Conservation (phyloP, 2,329 filamentous ascomycete genomes). For the Claviceps spartinae region DNA sequence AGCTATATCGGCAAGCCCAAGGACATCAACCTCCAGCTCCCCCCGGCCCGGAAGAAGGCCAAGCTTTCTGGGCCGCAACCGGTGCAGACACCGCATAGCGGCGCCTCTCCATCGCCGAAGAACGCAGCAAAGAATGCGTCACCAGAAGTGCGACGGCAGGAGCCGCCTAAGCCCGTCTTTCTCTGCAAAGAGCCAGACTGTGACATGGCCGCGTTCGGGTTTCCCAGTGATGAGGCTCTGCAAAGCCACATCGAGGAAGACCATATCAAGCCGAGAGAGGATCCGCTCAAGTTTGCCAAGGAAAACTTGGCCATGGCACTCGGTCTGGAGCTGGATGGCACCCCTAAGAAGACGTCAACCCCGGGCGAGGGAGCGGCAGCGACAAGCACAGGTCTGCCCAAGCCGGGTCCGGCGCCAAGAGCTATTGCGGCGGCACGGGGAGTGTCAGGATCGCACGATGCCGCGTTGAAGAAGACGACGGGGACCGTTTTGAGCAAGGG, state of each 20-base stretch:
- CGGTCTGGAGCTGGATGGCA: constrained; percentile 39
- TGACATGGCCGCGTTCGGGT: constrained; percentile 34
- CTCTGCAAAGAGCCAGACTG: constrained; percentile 42
- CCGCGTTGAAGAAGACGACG: constrained; percentile 37
- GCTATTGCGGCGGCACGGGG: constrained; percentile 25
- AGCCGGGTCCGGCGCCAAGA: constrained; percentile 33
- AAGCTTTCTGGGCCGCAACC: constrained; percentile 31
- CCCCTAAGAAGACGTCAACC: constrained; percentile 22
- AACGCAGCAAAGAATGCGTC: constrained; percentile 30
- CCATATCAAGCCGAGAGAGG: constrained; percentile 40
- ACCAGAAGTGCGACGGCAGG: constrained; percentile 27
- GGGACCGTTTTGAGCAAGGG: constrained; percentile 31
- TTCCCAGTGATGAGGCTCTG: constrained; percentile 40
- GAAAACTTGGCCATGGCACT: constrained; percentile 36
- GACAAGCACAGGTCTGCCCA: constrained; percentile 31
- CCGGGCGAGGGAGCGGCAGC: constrained; percentile 16
- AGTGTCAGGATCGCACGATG: constrained; percentile 34
- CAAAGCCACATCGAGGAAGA: constrained; percentile 43
- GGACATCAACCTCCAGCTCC: constrained; percentile 42
- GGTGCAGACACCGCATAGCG: constrained; percentile 23
- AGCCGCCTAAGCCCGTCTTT: constrained; percentile 29
- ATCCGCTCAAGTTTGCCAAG: constrained; percentile 39
- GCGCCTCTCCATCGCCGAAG: constrained; percentile 33
- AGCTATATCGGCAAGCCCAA: constrained; percentile 38
- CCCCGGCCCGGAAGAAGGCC: constrained; percentile 42